Evolutionary conservation across 2,329 filamentous ascomycete species (phyloP).

Genomic region (Alternaria dauci): DNA sequence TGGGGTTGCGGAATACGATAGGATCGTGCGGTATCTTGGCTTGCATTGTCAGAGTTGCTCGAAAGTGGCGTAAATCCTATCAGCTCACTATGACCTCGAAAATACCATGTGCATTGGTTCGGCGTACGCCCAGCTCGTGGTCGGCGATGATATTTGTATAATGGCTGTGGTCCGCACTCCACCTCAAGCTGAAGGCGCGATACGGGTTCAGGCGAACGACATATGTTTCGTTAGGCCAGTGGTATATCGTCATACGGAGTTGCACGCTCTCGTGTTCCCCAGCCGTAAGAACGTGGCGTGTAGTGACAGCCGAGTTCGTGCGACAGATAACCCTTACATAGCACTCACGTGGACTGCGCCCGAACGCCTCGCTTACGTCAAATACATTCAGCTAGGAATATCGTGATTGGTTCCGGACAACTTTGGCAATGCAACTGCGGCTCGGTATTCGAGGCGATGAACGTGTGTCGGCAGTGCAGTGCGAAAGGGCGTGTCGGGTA

Average conservation of each 20-base stretch:
- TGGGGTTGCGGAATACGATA: not conserved
- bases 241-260: not conserved
- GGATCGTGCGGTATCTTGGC: not conserved
- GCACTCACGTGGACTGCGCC: constrained; percentile 13
- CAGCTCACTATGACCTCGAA: not conserved
- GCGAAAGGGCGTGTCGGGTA: not conserved
- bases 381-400: not conserved
- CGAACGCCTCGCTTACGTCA: constrained; percentile 12
- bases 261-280: not conserved
- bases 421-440: not conserved
- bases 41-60: not conserved
- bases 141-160: not conserved
- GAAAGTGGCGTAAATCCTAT: not conserved
- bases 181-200: not conserved
- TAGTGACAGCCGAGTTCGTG: constrained; percentile 8
- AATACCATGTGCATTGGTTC: not conserved
- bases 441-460: not conserved
- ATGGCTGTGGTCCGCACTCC: not conserved
- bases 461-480: constrained; percentile 10
- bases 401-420: not conserved
- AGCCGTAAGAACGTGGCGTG: constrained; percentile 5
- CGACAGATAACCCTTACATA: constrained; percentile 10
- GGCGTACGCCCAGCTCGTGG: not conserved
- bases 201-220: not conserved
- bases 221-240: not conserved